Evolutionary conservation across 495 filamentous ascomycete species (phyloP).

Genomic region (Talaromyces wortmannii): DNA sequence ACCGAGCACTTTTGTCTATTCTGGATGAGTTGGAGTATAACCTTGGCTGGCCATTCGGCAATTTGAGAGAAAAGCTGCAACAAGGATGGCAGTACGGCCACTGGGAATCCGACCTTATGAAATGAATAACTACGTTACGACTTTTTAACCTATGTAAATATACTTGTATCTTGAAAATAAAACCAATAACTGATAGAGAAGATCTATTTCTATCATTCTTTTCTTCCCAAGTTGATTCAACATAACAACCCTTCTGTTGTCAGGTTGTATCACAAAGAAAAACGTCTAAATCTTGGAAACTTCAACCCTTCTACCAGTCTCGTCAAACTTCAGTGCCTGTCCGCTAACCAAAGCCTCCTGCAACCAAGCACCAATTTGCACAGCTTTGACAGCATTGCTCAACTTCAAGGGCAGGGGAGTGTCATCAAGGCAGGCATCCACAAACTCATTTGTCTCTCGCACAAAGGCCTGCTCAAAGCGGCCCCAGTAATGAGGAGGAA

Average conservation of each 20-base stretch:
- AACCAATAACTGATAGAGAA: too few relatives aligned
- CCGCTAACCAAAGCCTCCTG: constrained; percentile 40
- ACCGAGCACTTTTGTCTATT: constrained; percentile 15
- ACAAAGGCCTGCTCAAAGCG: constrained; percentile 59
- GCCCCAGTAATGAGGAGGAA: constrained; percentile 52
- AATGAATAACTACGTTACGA: too few relatives aligned
- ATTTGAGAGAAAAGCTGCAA: not conserved
- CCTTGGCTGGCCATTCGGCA: constrained; percentile 17
- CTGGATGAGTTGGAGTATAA: constrained; percentile 12
- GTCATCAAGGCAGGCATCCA: constrained; percentile 44
- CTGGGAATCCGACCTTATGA: not conserved
- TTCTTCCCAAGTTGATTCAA: too few relatives aligned
- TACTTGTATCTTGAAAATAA: too few relatives aligned
- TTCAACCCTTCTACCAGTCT: not conserved
- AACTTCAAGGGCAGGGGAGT: constrained; percentile 36
- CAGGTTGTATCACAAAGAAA: too few relatives aligned
- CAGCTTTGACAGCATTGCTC: constrained; percentile 36
- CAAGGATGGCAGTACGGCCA: not conserved
- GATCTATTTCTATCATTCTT: too few relatives aligned
- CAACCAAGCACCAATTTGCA: constrained; percentile 41
- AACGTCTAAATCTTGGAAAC: too few relatives aligned
- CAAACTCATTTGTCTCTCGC: constrained; percentile 55
- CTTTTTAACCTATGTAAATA: too few relatives aligned
- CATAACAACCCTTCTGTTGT: too few relatives aligned
- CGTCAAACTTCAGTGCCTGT: constrained; percentile 34